Evolutionary conservation across 1,284 basidiomycete genomes (phyloP).

Genomic region (Neolentinus lepideus): DNA sequence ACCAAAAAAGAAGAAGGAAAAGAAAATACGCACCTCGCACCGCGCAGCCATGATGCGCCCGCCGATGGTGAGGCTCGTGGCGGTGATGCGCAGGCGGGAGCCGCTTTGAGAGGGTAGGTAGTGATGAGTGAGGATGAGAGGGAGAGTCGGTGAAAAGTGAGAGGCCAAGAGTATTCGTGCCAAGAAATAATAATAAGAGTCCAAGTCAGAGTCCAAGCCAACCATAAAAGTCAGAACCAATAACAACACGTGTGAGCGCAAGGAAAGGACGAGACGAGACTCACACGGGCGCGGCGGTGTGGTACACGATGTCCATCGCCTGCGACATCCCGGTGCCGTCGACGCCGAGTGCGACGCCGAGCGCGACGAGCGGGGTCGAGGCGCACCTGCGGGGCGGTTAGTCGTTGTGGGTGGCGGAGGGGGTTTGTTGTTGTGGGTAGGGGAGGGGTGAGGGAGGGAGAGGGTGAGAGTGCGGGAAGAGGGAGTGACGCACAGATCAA

Average conservation of each 20-base stretch:
- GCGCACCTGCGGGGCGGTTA: slow-evolving; percentile 31
- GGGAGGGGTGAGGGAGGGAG: no score
- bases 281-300: slow-evolving; percentile 33
- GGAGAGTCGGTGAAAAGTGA: no score
- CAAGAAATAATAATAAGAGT: no score
- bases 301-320: slow-evolving; percentile 42
- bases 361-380: slow-evolving; percentile 32
- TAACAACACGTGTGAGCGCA: no score
- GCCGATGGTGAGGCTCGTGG: slow-evolving; percentile 32
- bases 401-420: not conserved
- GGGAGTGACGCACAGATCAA: slow-evolving; percentile 11
- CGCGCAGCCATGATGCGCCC: slow-evolving; percentile 35
- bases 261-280: no score
- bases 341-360: slow-evolving; percentile 34
- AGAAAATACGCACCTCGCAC: slow-evolving; percentile 40
- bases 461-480: not conserved
- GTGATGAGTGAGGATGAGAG: not conserved
- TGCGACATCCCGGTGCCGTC: slow-evolving; percentile 23
- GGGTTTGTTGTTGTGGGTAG: no score
- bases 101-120: slow-evolving; percentile 24
- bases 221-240: no score
- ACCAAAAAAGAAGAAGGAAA: no score
- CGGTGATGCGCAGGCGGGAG: slow-evolving; percentile 34
- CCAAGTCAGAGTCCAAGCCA: no score
- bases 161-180: no score